Conservation (phyloP, 176 grass and related monocot genomes). For the Metroxylon sagu region DNA sequence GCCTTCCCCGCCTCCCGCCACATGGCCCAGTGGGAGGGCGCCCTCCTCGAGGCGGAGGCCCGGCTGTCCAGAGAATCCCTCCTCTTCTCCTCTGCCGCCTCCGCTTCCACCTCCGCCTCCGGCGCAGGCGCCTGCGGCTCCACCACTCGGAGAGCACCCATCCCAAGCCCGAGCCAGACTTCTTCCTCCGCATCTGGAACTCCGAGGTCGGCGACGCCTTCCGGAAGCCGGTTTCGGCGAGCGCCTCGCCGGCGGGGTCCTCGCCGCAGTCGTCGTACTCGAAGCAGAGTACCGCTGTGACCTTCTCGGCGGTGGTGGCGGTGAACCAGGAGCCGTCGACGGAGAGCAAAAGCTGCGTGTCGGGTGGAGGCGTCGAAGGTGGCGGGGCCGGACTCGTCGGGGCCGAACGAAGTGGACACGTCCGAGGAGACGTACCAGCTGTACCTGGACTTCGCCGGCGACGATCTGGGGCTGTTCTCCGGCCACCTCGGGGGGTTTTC, state of each 20-base stretch:
- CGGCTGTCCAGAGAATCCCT: constrained; percentile 57
- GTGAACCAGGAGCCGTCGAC: too few species aligned
- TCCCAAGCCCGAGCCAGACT: constrained; percentile 30
- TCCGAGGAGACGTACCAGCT: constrained; percentile 15
- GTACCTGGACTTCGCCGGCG: constrained; percentile 15
- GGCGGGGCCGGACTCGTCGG: constrained; percentile 13
- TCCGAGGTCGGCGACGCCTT: constrained; percentile 79
- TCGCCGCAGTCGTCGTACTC: too few species aligned
- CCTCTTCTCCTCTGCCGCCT: constrained; percentile 28
- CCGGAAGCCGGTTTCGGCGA: constrained; percentile 16
- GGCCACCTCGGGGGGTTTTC: constrained; percentile 1
- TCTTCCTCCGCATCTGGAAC: constrained; percentile 89
- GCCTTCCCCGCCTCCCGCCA: constrained; percentile 51
- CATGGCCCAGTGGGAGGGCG: constrained; percentile 86
- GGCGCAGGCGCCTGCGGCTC: constrained; percentile 16
- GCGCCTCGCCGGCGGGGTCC: too few species aligned
- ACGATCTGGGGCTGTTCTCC: constrained; percentile 6
- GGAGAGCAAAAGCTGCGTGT: neutral
- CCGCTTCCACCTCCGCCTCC: constrained; percentile 22
- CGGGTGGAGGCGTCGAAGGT: neutral
- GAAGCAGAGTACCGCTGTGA: too few species aligned
- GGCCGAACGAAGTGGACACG: constrained; percentile 11
- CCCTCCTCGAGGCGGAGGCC: constrained; percentile 78
- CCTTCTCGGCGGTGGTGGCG: too few species aligned
- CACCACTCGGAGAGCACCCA: constrained; percentile 5